Percentiles rank a stretch among this genome's conserved stretches.
Conservation (phyloP, 257 asterid species). For the Linderniella brevidens region DNA sequence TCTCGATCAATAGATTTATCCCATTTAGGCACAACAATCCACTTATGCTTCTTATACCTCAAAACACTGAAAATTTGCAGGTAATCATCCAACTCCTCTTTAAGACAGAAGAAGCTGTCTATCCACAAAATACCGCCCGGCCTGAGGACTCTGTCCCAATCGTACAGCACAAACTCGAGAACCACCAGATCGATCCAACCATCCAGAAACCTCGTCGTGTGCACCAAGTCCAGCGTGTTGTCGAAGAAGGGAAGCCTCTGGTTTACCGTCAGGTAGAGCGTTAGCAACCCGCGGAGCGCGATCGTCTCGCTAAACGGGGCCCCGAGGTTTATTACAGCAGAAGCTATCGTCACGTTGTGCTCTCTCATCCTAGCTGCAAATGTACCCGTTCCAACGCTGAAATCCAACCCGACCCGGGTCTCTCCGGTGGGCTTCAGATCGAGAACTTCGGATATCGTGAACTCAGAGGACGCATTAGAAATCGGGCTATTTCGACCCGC, state of each 20-base stretch:
- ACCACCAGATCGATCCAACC: conserved; percentile 56
- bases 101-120: conserved; percentile 47
- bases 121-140: conserved; percentile 63
- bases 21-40: conserved; percentile 38
- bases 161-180: conserved; percentile 41
- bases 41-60: conserved; percentile 39
- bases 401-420: conserved; percentile 43
- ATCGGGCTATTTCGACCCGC: no score
- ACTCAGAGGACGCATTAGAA: conserved; percentile 27
- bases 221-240: conserved; percentile 47
- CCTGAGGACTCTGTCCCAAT: conserved; percentile 60
- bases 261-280: conserved; percentile 45
- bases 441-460: conserved; percentile 30
- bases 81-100: conserved; percentile 38
- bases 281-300: conserved; percentile 39
- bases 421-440: conserved; percentile 25
- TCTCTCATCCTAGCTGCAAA: conserved; percentile 61
- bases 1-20: conserved; percentile 30
- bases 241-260: conserved; percentile 62
- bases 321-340: conserved; percentile 40
- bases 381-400: conserved; percentile 49
- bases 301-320: conserved; percentile 52
- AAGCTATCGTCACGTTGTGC: conserved; percentile 30
- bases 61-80: conserved; percentile 31
- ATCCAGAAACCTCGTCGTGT: conserved; percentile 46